phyloP scores from a whole-genome alignment of 768 basidiomycete species.

The Butyriboletus loyo region DNA sequence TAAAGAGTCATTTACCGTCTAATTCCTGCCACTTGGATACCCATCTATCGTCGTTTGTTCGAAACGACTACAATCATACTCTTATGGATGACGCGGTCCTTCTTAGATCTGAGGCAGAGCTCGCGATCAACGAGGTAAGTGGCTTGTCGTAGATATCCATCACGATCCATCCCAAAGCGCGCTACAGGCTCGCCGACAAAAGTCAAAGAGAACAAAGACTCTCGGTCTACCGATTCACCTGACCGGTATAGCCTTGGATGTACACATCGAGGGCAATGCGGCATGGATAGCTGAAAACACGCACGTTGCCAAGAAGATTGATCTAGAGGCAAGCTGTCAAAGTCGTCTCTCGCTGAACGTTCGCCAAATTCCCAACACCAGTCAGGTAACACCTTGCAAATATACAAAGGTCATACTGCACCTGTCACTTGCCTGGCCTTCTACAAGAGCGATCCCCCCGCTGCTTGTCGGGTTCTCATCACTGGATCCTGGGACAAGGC shows the following conservation, averaged over 20 bases:
- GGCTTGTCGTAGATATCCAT: background rate
- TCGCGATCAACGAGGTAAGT: slow-evolving; percentile 29
- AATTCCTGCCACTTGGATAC: background rate
- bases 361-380: slow-evolving; percentile 32
- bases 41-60: background rate
- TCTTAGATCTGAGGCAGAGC: slow-evolving; percentile 32
- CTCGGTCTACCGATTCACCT: slow-evolving; percentile 80
- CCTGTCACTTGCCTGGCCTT: slow-evolving; percentile 87
- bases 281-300: slow-evolving; percentile 93
- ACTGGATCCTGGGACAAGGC: slow-evolving; percentile 96
- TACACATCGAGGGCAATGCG: slow-evolving; percentile 59
- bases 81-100: slow-evolving; percentile 28
- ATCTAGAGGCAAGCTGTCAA: slow-evolving; percentile 60
- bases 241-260: slow-evolving; percentile 66
- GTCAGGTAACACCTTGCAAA: slow-evolving; percentile 76
- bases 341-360: slow-evolving; percentile 4
- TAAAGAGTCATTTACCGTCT: background rate
- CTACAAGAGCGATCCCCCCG: slow-evolving; percentile 40
- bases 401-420: slow-evolving; percentile 82
- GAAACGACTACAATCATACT: background rate
- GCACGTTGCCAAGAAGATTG: slow-evolving; percentile 64
- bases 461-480: slow-evolving; percentile 55
- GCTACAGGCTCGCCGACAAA: slow-evolving; percentile 63
- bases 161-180: background rate
- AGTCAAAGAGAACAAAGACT: slow-evolving; percentile 65